These are phyloP conservation scores for Rhodofomes roseus DNA, from an alignment of 1,284 basidiomycete genomes.

Conservation along the genomic window DNA sequence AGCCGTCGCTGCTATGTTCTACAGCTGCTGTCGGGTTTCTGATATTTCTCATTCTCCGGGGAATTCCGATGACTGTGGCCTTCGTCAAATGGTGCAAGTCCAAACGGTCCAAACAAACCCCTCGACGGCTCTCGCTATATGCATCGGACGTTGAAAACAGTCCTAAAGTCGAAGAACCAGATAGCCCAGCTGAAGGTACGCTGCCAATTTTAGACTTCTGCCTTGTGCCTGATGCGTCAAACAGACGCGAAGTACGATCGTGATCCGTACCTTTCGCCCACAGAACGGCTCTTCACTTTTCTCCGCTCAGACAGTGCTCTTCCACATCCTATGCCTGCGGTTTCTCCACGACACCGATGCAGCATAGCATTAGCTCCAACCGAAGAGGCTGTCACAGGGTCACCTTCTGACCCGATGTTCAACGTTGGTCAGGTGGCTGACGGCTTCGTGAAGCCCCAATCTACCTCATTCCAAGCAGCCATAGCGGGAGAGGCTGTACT, in stretches of 20 bases:
- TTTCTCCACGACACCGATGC: background rate
- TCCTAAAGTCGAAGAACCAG: background rate
- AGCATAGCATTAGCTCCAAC: background rate
- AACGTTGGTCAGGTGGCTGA: too few species aligned
- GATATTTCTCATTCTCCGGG: slow-evolving; percentile 14
- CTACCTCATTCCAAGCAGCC: too few species aligned
- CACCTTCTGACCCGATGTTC: too few species aligned
- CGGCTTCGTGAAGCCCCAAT: too few species aligned
- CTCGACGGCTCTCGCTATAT: background rate
- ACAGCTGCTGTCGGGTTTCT: background rate
- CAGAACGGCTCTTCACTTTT: background rate
- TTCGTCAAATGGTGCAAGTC: slow-evolving; percentile 1
- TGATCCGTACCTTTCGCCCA: background rate
- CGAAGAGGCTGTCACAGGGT: background rate
- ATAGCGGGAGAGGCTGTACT: too few species aligned
- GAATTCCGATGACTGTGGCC: slow-evolving; percentile 8
- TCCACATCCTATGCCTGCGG: background rate
- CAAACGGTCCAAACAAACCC: background rate
- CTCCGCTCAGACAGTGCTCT: background rate
- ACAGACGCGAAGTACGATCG: background rate
- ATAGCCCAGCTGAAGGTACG: background rate
- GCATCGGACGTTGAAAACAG: background rate
- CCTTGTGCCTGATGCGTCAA: background rate
- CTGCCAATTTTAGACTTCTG: background rate
- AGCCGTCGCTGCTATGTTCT: too few species aligned